These are phyloP conservation scores for Auricularia sp. DNA, from an alignment of 768 basidiomycete genomes.

Conservation along the genomic window DNA sequence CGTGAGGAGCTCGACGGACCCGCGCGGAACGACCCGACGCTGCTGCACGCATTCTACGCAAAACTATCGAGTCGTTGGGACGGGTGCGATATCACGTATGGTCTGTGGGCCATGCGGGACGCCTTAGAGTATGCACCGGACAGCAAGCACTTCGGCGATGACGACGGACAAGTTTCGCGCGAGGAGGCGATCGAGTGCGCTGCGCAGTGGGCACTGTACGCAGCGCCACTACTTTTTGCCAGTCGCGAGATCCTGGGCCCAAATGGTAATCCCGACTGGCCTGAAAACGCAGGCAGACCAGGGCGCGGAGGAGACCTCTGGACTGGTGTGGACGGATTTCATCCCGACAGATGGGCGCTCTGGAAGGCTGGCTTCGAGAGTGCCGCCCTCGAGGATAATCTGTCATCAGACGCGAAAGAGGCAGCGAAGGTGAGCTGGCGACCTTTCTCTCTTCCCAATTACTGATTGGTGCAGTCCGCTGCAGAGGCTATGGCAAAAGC, in stretches of 20 bases:
- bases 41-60: not conserved
- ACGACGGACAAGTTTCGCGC: not conserved
- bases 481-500: not conserved
- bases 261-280: not conserved
- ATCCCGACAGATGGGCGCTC: not conserved
- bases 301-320: not conserved
- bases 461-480: not conserved
- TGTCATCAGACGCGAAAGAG: not conserved
- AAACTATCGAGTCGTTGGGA: not conserved
- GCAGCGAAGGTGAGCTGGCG: not conserved
- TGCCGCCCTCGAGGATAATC: not conserved
- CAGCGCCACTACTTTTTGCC: not conserved
- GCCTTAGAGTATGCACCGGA: not conserved
- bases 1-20: not conserved
- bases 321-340: not conserved
- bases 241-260: not conserved
- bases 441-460: not conserved
- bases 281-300: not conserved
- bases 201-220: not conserved
- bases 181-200: not conserved
- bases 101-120: not conserved
- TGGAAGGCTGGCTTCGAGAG: not conserved
- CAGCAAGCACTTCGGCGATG: not conserved
- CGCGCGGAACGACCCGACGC: not conserved
- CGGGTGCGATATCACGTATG: not conserved